Percentiles rank a stretch among this genome's conserved stretches.
These are phyloP conservation scores for Penicillium egyptiacum DNA, from an alignment of 495 filamentous ascomycete species.

Conservation along the genomic window DNA sequence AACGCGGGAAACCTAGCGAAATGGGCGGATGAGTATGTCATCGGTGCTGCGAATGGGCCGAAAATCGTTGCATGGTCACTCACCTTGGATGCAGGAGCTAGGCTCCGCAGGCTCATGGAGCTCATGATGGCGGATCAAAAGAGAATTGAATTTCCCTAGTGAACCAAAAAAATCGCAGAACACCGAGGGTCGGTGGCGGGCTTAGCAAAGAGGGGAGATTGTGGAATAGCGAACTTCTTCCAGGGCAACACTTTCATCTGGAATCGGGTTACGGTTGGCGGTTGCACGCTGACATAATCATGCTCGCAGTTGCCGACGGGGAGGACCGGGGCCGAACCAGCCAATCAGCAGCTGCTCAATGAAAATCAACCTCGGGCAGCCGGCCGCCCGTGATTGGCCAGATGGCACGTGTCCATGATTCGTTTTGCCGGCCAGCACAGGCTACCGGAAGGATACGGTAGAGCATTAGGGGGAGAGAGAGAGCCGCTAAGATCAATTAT, in stretches of 20 bases:
- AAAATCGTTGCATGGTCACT: slow-evolving; percentile 30
- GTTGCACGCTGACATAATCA: slow-evolving; percentile 47
- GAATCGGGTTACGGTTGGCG: slow-evolving; percentile 37
- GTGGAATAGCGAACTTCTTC: slow-evolving; percentile 25
- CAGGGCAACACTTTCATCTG: slow-evolving; percentile 23
- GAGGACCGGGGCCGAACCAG: slow-evolving; percentile 32
- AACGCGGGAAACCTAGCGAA: slow-evolving; percentile 44
- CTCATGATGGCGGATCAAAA: slow-evolving; percentile 53
- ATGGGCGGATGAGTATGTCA: slow-evolving; percentile 27
- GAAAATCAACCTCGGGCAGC: slow-evolving; percentile 40
- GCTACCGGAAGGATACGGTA: slow-evolving; percentile 15
- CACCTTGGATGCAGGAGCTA: slow-evolving; percentile 58
- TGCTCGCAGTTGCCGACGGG: slow-evolving; percentile 39
- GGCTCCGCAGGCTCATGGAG: slow-evolving; percentile 59
- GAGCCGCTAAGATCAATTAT: background rate
- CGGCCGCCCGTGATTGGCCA: slow-evolving; percentile 34
- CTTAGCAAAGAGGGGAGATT: slow-evolving; percentile 28
- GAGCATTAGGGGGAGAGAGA: background rate
- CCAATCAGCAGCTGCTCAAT: slow-evolving; percentile 37
- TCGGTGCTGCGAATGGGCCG: slow-evolving; percentile 19
- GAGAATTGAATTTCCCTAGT: slow-evolving; percentile 30
- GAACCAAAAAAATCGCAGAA: slow-evolving; percentile 26
- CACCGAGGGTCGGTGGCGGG: slow-evolving; percentile 25
- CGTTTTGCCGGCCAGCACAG: slow-evolving; percentile 36
- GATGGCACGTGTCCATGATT: slow-evolving; percentile 36